Percentiles rank a stretch among this genome's conserved stretches.
Conservation (phyloP, 2,329 filamentous ascomycete species). For the Hirsutella thompsonii region DNA sequence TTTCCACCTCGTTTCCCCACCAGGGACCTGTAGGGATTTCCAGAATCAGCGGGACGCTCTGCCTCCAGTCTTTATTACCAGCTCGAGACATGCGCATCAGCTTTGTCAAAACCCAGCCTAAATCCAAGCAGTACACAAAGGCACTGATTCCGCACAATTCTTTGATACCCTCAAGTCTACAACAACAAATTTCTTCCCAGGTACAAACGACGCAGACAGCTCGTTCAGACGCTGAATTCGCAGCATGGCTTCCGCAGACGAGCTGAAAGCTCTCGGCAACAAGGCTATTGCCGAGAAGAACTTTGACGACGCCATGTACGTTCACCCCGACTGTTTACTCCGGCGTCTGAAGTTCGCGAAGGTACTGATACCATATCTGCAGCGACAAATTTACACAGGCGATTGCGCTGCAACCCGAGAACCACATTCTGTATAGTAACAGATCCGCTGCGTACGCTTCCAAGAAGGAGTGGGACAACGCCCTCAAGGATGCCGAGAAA, state of each 20-base stretch:
- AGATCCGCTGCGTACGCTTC: constrained; percentile 81
- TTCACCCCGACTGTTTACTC: too few relatives aligned
- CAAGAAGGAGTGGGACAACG: constrained; percentile 74
- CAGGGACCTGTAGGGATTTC: not conserved
- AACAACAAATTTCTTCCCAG: too few relatives aligned
- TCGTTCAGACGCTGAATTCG: constrained; percentile 1
- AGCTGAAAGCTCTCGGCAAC: constrained; percentile 96
- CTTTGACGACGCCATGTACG: constrained; percentile 89
- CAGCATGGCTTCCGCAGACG: constrained; percentile 48
- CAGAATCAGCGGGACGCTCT: not conserved
- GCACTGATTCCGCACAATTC: too few relatives aligned
- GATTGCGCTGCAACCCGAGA: constrained; percentile 73
- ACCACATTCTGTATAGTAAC: constrained; percentile 98
- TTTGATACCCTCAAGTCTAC: too few relatives aligned
- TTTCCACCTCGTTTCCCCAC: constrained; percentile 1
- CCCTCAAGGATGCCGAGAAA: constrained; percentile 82
- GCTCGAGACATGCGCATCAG: too few relatives aligned
- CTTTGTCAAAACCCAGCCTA: too few relatives aligned
- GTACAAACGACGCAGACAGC: too few relatives aligned
- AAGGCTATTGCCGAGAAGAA: constrained; percentile 97
- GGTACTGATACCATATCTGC: not conserved
- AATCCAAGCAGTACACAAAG: too few relatives aligned
- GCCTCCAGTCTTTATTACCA: not conserved
- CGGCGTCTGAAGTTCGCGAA: too few relatives aligned
- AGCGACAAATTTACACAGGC: constrained; percentile 93